Conservation (phyloP, 352 stramenopile genomes). For the Thraustochytrium sp. region DNA sequence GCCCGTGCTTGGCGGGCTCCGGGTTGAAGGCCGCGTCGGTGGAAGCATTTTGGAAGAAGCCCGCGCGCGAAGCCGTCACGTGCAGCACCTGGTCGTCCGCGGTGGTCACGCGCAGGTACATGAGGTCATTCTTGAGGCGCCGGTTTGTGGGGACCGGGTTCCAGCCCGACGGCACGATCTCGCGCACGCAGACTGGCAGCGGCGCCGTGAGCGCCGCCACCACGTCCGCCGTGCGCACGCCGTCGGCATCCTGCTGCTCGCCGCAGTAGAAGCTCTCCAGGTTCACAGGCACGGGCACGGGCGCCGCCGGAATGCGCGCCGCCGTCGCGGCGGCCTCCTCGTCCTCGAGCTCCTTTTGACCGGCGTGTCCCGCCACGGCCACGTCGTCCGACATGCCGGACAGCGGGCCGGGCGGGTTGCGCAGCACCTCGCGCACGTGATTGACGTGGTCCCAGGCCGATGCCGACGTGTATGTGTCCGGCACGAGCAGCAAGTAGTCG, state of each 20-base stretch:
- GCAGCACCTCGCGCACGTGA: not conserved
- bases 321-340: not conserved
- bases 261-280: not conserved
- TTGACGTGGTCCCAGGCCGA: slow-evolving; percentile 8
- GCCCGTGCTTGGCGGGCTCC: slow-evolving; percentile 57
- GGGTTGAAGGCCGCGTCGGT: slow-evolving; percentile 71
- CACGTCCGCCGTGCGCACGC: not conserved
- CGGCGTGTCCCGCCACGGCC: not conserved
- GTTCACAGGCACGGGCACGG: slow-evolving; percentile 10
- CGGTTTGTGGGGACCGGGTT: slow-evolving; percentile 84
- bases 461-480: not conserved
- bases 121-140: slow-evolving; percentile 80
- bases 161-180: slow-evolving; percentile 85
- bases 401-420: slow-evolving; percentile 5
- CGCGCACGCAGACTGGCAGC: slow-evolving; percentile 63
- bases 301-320: not conserved
- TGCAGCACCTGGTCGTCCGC: slow-evolving; percentile 66
- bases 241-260: not conserved
- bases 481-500: slow-evolving; percentile 27
- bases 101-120: slow-evolving; percentile 81
- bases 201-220: not conserved
- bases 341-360: not conserved
- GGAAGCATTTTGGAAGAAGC: slow-evolving; percentile 87
- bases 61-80: slow-evolving; percentile 78
- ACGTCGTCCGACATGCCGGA: not conserved